Base-by-base conservation (phyloP, 257 asterid species). In the Primulina tabacum region DNA sequence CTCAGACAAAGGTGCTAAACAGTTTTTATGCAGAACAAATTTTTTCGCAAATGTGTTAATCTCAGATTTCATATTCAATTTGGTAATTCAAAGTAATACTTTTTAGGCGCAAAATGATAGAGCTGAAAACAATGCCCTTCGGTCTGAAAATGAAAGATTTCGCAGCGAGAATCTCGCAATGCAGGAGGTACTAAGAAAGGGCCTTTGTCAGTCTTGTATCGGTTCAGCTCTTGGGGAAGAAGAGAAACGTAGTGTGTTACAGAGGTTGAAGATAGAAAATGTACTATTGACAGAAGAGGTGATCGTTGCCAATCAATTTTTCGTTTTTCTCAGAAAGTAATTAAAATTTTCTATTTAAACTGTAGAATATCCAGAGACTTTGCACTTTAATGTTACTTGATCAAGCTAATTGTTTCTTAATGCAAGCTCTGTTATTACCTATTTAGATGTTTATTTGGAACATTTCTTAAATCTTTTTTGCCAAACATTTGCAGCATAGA, bases 251-350 rank as follows among this genome's bases (percentile, higher is more conserved):
- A 16, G 53, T 73, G 20, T 29, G 70, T 16, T 88, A 26, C 84
- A 84, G 71, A 73, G 65, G 33, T 33, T 88, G 71, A 79, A 64
- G 69, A 73, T 72, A 76, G 90, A 87, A 78, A 88, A 90, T 81
- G 83, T 72, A 10, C 73, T 52, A 14, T 43, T 86, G 63, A 90
- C 78, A 74, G 80, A 83, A 60, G 84, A 86, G 93, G 91, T 88
- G 43, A 40, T 2, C 21, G 3, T 70, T 55, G 63, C 43, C 59
- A 4, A 56, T 24, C 59, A 62, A 29, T 38, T 4, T 34, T 9
- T 35, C 26, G 32, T 43, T 43, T 65, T 65, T 47, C 24, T 6
- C 65, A 30, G 40, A 30, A 29, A 16, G n/a, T 43, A 43, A 43
- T 2, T 3, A 43, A 43, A 10, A 10, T 11, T 43, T 43, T 12